Conservation (phyloP, 2,329 filamentous ascomycete genomes). For the Apiospora rasikravindrae region DNA sequence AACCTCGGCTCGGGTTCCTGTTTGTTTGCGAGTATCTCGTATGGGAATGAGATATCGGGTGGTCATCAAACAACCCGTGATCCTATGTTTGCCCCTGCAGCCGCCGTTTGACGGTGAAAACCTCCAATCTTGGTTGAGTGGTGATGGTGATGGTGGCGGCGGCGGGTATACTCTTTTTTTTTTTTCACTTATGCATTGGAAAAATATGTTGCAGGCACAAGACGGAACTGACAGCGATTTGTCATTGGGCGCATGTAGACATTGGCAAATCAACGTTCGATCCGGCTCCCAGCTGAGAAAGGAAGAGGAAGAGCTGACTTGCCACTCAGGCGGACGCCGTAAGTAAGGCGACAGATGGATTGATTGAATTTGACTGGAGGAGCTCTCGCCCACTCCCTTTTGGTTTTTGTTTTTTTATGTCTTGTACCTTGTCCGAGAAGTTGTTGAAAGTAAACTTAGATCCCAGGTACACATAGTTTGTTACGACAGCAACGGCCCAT, state of each 20-base stretch:
- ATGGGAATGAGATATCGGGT: neutral
- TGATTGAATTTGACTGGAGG: neutral
- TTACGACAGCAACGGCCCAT: neutral
- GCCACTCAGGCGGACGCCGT: neutral
- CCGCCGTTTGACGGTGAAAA: neutral
- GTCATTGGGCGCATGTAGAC: neutral
- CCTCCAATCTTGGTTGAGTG: neutral
- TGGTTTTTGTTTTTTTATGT: too few species aligned
- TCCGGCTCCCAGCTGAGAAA: neutral
- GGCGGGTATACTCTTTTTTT: neutral
- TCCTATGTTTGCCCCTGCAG: neutral
- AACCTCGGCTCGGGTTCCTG: neutral
- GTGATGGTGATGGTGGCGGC: neutral
- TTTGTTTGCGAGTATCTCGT: neutral
- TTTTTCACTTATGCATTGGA: neutral
- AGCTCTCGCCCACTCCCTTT: neutral
- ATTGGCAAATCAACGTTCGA: constrained; percentile 7
- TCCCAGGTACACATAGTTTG: neutral
- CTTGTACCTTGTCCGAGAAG: neutral
- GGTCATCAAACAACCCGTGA: neutral
- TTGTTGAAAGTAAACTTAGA: neutral
- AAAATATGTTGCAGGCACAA: neutral
- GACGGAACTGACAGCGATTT: neutral
- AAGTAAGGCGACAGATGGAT: neutral
- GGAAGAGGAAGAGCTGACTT: neutral